These are phyloP conservation scores for Santalum album DNA, from an alignment of 164 flowering plant species.

Conservation along the genomic window DNA sequence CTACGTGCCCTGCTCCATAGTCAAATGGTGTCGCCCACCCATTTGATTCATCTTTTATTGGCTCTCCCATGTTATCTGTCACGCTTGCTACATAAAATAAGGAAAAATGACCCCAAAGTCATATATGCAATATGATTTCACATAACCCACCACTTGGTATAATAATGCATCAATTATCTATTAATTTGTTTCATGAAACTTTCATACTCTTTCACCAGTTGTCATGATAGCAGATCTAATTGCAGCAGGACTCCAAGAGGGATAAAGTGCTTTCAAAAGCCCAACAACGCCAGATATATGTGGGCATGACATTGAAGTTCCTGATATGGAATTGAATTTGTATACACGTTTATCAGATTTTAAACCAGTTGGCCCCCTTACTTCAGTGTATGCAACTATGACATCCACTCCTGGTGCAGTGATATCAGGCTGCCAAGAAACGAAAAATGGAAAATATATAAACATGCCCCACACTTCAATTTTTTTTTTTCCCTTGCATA, in stretches of 20 bases:
- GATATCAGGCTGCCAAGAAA: not conserved
- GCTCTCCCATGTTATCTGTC: not conserved
- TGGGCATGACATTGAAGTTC: not conserved
- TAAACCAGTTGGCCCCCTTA: not conserved
- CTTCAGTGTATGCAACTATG: not conserved
- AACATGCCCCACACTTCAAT: no score
- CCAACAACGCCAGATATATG: not conserved
- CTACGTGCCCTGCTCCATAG: not conserved
- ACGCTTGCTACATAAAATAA: not conserved
- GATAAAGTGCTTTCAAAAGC: not conserved
- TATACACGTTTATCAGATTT: not conserved
- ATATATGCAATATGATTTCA: no score
- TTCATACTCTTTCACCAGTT: no score
- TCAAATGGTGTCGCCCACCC: not conserved
- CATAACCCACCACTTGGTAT: no score
- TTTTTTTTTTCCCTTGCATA: no score
- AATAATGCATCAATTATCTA: no score
- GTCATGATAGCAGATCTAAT: not conserved
- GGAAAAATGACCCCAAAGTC: no score
- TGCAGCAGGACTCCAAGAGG: not conserved
- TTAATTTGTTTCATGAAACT: no score
- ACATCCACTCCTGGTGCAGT: not conserved
- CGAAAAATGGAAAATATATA: no score
- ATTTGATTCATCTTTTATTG: not conserved
- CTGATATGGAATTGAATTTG: not conserved